Conservation (phyloP, 2,329 filamentous ascomycete species). For the Cercospora zeina region DNA sequence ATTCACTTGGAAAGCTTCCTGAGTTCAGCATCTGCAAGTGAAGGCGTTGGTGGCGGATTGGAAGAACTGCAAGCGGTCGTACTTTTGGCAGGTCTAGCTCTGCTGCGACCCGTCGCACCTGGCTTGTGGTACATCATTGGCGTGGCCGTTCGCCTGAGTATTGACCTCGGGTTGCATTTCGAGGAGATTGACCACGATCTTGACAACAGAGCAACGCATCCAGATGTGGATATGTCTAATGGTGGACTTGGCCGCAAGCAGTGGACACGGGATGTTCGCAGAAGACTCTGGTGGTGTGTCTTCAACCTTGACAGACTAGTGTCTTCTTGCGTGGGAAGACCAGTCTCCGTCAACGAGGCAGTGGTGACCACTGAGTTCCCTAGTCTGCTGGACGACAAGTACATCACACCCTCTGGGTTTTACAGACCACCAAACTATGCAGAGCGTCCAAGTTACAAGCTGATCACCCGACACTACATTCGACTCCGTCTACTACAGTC, state of each 20-base stretch:
- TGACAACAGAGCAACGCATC: slow-evolving; percentile 41
- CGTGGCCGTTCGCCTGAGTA: slow-evolving; percentile 83
- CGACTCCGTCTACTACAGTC: slow-evolving; percentile 85
- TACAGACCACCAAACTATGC: slow-evolving; percentile 57
- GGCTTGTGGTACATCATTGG: slow-evolving; percentile 97
- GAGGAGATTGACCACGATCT: slow-evolving; percentile 71
- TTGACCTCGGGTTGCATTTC: slow-evolving; percentile 89
- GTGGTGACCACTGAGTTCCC: slow-evolving; percentile 95
- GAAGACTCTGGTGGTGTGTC: slow-evolving; percentile 94
- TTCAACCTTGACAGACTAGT: slow-evolving; percentile 91
- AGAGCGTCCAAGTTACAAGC: slow-evolving; percentile 73
- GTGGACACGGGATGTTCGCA: slow-evolving; percentile 81
- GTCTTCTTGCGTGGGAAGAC: slow-evolving; percentile 87
- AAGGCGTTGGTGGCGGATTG: slow-evolving; percentile 79
- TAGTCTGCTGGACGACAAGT: slow-evolving; percentile 81
- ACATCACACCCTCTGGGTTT: slow-evolving; percentile 80
- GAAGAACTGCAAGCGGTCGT: slow-evolving; percentile 94
- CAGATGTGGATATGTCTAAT: slow-evolving; percentile 20
- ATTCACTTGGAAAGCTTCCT: slow-evolving; percentile 87
- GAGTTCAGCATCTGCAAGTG: slow-evolving; percentile 60
- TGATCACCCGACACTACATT: slow-evolving; percentile 89
- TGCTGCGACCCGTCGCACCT: slow-evolving; percentile 86
- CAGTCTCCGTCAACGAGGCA: slow-evolving; percentile 93
- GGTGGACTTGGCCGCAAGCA: slow-evolving; percentile 63
- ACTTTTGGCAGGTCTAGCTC: slow-evolving; percentile 83